These are phyloP conservation scores for Heracleum sosnowskyi DNA, from an alignment of 129 eudicot genomes.

Conservation along the genomic window DNA sequence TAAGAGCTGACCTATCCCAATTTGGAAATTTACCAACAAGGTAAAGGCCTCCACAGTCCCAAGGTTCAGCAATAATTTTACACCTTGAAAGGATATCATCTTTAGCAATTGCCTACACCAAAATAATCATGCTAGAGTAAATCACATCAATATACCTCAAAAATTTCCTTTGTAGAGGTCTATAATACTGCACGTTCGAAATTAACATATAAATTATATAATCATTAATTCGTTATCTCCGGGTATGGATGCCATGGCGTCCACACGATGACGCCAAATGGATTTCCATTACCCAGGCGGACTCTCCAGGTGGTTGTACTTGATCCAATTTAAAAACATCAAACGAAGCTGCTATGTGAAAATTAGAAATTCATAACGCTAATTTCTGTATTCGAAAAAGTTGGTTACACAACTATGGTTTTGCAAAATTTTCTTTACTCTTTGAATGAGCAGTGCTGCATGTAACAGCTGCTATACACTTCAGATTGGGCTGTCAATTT, in stretches of 20 bases:
- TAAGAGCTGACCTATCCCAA: conserved; percentile 75
- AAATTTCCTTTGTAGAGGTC: background rate
- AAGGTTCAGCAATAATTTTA: conserved; percentile 92
- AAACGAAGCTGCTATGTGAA: background rate
- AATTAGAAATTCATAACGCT: background rate
- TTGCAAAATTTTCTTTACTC: no score
- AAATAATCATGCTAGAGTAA: background rate
- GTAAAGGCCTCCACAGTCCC: conserved; percentile 99
- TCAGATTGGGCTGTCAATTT: no score
- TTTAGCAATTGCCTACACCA: conserved; percentile 86
- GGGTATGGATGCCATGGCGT: background rate
- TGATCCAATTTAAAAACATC: background rate
- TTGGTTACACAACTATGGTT: background rate
- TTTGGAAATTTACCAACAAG: conserved; percentile 96
- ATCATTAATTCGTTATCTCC: background rate
- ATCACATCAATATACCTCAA: conserved; percentile 4
- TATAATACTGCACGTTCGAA: background rate
- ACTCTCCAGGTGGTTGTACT: background rate
- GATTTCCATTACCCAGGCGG: background rate
- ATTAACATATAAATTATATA: background rate
- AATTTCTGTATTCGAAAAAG: no score
- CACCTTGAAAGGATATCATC: conserved; percentile 75
- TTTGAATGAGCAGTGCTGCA: background rate
- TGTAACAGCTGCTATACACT: no score
- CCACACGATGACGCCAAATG: background rate